Conservation (phyloP, 441 rosid genomes). For the Aquilaria agallochum region DNA sequence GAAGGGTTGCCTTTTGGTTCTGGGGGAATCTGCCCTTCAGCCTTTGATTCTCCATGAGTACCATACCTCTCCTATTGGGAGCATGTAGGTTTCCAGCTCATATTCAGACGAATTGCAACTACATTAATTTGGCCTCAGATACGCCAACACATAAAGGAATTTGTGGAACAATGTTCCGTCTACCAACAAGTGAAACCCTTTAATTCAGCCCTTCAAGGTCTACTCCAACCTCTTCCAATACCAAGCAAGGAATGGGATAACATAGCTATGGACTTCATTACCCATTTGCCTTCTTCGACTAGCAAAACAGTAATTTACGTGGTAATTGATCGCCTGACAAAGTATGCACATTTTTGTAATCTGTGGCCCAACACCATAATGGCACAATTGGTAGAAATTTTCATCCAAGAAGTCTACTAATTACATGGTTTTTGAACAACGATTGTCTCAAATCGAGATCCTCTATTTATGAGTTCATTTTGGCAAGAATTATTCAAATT, state of each 20-base stretch:
- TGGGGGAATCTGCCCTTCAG: no score
- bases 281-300: background rate
- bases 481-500: background rate
- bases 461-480: background rate
- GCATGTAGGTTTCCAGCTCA: no score
- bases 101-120: no score
- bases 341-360: background rate
- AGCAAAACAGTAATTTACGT: background rate
- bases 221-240: background rate
- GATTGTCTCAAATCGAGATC: background rate
- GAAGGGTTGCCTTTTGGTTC: background rate
- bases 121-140: no score
- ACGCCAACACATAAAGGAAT: background rate
- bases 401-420: background rate
- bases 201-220: background rate
- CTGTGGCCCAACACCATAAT: background rate
- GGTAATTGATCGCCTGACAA: background rate
- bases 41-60: no score
- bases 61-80: no score
- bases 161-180: background rate
- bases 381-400: background rate
- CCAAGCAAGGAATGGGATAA: background rate
- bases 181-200: background rate
- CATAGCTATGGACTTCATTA: background rate
- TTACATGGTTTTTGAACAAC: background rate